Percentiles rank a stretch among this genome's conserved stretches.
Evolutionary conservation across 306 rosid species (phyloP).

Genomic region (Betula pendula): DNA sequence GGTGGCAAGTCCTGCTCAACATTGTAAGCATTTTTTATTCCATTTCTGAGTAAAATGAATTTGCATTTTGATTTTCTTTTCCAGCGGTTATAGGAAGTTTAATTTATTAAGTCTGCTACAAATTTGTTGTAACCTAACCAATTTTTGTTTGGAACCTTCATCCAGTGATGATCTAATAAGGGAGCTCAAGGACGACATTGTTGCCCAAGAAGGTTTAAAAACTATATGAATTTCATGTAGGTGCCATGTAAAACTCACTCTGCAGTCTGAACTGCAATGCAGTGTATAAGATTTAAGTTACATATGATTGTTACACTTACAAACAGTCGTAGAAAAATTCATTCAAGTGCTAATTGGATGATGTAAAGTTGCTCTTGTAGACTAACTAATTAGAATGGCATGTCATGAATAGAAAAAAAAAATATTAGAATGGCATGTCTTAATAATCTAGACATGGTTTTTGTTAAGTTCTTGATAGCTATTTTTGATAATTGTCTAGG

Average conservation of each 20-base stretch:
- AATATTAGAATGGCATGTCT: conserved; percentile 5
- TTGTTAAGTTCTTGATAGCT: neutral
- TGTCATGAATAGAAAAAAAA: too few relatives aligned
- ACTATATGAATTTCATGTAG: conserved; percentile 7
- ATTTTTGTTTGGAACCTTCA: conserved; percentile 8
- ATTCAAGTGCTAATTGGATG: conserved; percentile 20
- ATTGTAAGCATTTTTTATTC: conserved; percentile 29
- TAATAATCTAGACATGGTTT: neutral
- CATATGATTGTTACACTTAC: conserved; percentile 20
- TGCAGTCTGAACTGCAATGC: conserved; percentile 4
- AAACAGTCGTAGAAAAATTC: conserved; percentile 26
- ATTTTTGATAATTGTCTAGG: neutral
- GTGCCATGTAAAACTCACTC: too few relatives aligned
- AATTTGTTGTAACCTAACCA: neutral
- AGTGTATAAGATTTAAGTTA: conserved; percentile 13
- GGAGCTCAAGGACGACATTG: conserved; percentile 32
- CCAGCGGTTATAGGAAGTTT: neutral
- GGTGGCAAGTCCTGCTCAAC: conserved; percentile 22
- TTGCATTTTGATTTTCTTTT: neutral
- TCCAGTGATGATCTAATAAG: conserved; percentile 19
- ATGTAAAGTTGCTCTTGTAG: conserved; percentile 10
- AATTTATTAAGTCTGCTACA: conserved; percentile 12
- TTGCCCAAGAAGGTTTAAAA: conserved; percentile 30
- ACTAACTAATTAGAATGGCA: conserved; percentile 13
- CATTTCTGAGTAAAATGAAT: conserved; percentile 1